Conservation (phyloP, 2,329 filamentous ascomycete genomes). For the Fonsecaea nubica region DNA sequence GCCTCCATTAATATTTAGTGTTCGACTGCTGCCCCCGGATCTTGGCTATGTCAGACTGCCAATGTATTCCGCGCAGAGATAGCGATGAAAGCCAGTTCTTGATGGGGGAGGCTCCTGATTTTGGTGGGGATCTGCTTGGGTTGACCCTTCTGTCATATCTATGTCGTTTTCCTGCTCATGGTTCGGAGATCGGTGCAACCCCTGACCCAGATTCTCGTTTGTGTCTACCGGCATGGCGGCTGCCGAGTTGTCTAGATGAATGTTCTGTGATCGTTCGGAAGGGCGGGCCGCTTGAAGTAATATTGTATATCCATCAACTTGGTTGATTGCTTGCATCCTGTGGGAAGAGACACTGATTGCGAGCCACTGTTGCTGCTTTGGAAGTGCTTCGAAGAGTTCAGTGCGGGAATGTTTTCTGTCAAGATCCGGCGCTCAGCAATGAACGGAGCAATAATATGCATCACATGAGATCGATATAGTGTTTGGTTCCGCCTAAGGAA, state of each 20-base stretch:
- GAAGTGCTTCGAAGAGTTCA: constrained; percentile 12
- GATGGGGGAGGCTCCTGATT: neutral
- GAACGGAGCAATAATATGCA: neutral
- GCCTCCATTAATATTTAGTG: neutral
- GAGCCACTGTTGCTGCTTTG: constrained; percentile 30
- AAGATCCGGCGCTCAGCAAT: neutral
- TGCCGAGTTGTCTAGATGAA: neutral
- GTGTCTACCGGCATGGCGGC: neutral
- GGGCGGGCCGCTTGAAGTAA: constrained; percentile 27
- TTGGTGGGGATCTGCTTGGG: neutral
- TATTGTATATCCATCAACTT: constrained; percentile 37
- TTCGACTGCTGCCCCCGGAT: neutral
- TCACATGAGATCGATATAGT: neutral
- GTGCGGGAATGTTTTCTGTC: constrained; percentile 30
- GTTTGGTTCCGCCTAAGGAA: neutral
- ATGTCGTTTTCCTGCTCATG: neutral
- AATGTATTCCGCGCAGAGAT: constrained; percentile 33
- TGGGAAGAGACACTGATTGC: constrained; percentile 35
- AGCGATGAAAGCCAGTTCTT: constrained; percentile 25
- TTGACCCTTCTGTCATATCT: neutral
- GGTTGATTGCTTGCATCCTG: constrained; percentile 28
- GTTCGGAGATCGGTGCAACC: neutral
- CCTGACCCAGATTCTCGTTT: neutral
- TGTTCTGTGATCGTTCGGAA: neutral
- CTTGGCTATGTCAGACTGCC: constrained; percentile 24